These are phyloP conservation scores for Tetragonia tetragonoides DNA, from an alignment of 148 eudicot species.

Conservation along the genomic window DNA sequence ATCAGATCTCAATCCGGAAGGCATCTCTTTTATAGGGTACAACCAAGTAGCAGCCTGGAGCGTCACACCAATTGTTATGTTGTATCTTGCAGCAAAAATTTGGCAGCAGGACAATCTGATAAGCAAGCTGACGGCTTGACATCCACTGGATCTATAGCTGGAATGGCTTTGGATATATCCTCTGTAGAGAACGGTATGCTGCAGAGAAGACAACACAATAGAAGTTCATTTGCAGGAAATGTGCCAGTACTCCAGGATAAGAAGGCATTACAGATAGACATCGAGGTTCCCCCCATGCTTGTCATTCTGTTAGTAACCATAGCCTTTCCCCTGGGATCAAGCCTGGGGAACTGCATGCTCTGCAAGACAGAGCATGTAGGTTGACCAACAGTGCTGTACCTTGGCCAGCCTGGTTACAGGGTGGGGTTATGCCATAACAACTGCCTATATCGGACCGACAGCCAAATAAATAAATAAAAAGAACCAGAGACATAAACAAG, in stretches of 20 bases:
- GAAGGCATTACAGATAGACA: background rate
- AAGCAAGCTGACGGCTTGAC: constrained; percentile 61
- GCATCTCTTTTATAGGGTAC: background rate
- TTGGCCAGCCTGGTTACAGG: too few relatives aligned
- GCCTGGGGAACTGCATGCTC: too few relatives aligned
- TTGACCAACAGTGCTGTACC: too few relatives aligned
- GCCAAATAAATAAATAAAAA: too few relatives aligned
- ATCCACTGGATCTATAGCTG: constrained; percentile 67
- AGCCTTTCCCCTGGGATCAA: background rate
- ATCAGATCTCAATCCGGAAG: background rate
- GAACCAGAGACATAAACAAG: too few relatives aligned
- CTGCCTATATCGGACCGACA: too few relatives aligned
- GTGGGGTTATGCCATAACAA: too few relatives aligned
- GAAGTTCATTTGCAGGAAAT: background rate
- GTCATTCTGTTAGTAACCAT: background rate
- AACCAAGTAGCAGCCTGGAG: constrained; percentile 1
- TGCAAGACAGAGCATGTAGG: too few relatives aligned
- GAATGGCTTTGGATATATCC: constrained; percentile 94
- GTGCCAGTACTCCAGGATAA: background rate
- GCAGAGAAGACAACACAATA: constrained; percentile 24
- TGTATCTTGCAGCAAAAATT: constrained; percentile 50
- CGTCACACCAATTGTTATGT: constrained; percentile 18
- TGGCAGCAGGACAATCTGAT: constrained; percentile 65
- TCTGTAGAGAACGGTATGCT: constrained; percentile 98
- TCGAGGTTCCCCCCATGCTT: background rate